Base-by-base conservation (phyloP, 768 basidiomycete genomes). In the Tulasnella calospora region DNA sequence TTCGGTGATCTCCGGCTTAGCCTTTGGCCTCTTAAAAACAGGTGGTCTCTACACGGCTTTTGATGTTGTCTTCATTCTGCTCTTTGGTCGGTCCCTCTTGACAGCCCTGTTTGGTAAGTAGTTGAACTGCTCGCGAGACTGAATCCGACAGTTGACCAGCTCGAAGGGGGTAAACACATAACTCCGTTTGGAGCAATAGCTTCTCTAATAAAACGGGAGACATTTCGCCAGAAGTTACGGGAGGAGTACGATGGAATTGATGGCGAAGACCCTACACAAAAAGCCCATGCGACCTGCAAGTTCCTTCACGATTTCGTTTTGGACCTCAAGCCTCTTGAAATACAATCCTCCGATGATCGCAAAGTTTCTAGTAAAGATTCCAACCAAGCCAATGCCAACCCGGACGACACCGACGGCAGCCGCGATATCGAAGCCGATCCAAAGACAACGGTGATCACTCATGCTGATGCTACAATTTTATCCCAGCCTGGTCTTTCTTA, bases 241-340 rank as follows among this genome's bases (percentile, higher is more conserved):
- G 17, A 38, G 55, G 17, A 40, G 6, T 76, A 76, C 27, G 57
- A 55, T 17, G 55, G 57, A 1, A 33, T 76, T 33, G 55, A 61
- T 30, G 55, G 74, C 44, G 13, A 51, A 61, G 74, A 76, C 12
- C 44, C 21, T 17, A 19, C 8, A n/a, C 75, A 76, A 36, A 38
- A n/a, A 38, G 27, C 75, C 13, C 1, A 35, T 7, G 27, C 75
- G 17, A 76, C 75, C 12, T 76, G 46, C 38, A 51, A 57, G 2
- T 76, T 67, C 61, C 33, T 76, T 21, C 75, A 67, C 33, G 75
- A 76, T 38, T 57, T 76, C 40, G 51, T 76, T 3, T 15, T 76
- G 21, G 75, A 76, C 33, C 38, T 76, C 35, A 55, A 55, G 10
- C 75, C 75, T 7, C 44, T 44, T 2, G 73, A 46, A 3, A 74